phyloP scores from a whole-genome alignment of 78 protist genomes.

The Emiliania huxleyi region DNA sequence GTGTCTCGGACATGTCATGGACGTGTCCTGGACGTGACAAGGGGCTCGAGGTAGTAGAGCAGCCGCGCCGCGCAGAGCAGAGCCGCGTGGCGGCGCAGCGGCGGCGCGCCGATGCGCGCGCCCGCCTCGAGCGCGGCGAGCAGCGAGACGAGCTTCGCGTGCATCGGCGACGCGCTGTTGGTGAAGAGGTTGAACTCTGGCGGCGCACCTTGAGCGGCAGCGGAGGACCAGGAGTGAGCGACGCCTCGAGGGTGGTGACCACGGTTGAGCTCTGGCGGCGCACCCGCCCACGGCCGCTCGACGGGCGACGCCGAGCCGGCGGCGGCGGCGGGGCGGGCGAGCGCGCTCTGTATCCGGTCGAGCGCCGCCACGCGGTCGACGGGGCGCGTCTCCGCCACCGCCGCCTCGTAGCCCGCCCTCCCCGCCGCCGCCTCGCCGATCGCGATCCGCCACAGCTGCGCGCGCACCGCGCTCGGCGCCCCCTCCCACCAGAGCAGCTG shows the following conservation, averaged over 20 bases:
- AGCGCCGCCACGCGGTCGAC: neutral
- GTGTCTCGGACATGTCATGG: too few relatives aligned
- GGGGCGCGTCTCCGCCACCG: neutral
- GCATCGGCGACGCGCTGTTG: neutral
- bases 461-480: neutral
- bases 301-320: neutral
- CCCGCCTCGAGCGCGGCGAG: neutral
- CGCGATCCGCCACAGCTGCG: neutral
- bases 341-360: neutral
- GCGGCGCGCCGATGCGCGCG: neutral
- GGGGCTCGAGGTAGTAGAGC: too few relatives aligned
- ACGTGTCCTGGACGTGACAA: too few relatives aligned
- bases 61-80: neutral
- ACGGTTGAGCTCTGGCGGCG: too few relatives aligned
- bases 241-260: too few relatives aligned
- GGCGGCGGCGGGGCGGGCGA: neutral
- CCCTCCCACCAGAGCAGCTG: slow-evolving; percentile 11
- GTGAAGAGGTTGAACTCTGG: neutral
- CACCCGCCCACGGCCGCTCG: too few relatives aligned
- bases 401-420: neutral
- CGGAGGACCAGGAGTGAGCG: too few relatives aligned
- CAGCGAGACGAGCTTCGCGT: neutral
- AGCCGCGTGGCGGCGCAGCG: neutral
- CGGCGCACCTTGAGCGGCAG: too few relatives aligned
- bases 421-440: neutral